Conservation (phyloP, 495 filamentous ascomycete species). For the Aspergillus haitiensis region DNA sequence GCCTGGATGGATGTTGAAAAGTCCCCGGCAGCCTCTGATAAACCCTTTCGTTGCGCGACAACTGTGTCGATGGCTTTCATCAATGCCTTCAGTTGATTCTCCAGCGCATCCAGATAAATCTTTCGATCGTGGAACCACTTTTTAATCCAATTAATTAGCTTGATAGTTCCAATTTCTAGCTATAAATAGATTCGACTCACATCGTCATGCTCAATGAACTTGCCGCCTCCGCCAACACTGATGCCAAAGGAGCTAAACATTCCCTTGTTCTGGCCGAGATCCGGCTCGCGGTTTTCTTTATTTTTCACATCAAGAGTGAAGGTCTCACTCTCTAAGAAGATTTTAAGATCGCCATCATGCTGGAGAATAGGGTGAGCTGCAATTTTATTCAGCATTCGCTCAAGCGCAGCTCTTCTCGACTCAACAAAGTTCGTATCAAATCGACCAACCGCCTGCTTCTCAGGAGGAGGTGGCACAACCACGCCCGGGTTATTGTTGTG, state of each 20-base stretch:
- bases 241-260: conserved; percentile 85
- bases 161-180: not conserved
- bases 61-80: conserved; percentile 92
- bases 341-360: conserved; percentile 88
- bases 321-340: conserved; percentile 92
- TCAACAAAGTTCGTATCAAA: conserved; percentile 98
- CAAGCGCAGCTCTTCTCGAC: conserved; percentile 80
- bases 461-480: conserved; percentile 92
- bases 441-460: conserved; percentile 95
- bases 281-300: conserved; percentile 88
- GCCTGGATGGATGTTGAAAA: conserved; percentile 90
- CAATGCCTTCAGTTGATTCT: conserved; percentile 90
- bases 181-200: conserved; percentile 51
- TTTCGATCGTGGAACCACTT: conserved; percentile 98
- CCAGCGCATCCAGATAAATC: conserved; percentile 90
- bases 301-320: conserved; percentile 97
- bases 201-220: conserved; percentile 98
- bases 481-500: conserved; percentile 94
- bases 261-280: conserved; percentile 85
- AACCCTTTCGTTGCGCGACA: conserved; percentile 83
- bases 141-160: conserved; percentile 5
- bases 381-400: conserved; percentile 96
- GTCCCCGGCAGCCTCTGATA: conserved; percentile 89
- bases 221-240: conserved; percentile 67
- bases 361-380: conserved; percentile 88